Evolutionary conservation across 2,329 filamentous ascomycete genomes (phyloP), one percentile per base, ranked within the genome.

Genomic region (Aspergillus phoenicis): DNA sequence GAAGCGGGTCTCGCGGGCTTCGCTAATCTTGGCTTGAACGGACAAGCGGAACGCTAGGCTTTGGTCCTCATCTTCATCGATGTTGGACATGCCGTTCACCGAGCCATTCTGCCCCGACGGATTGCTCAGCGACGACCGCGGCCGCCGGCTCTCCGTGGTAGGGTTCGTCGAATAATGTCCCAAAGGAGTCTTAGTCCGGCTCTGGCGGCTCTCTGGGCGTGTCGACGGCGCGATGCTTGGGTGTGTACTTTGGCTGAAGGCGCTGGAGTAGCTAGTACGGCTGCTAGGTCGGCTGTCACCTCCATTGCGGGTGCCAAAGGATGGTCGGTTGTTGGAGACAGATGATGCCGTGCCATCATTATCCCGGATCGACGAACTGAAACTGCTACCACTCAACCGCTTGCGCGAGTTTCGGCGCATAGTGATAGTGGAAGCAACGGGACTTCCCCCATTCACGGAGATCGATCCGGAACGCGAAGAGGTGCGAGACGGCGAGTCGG

Each of bases 401-500:
- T 79, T 79, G 38, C 74, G 71, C 20, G 75, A 75, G 49, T 71
- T 75, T 52, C 74, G 74, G 28, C 78, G 87, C 58, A 87, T 76
- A 0, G 86, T 87, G 39, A 88, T 80, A 1, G 81, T 84, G 2
- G 80, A 80, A 4, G 85, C 81, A 52, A 88, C 81, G 28, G 76
- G 73, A 51, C 77, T 78, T 41, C 82, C 77, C 28, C 80, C 77
- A 20, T 81, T 17, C 47, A 51, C 47, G 8, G 47, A 66, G 7
- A 81, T 77, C 53, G 81, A 84, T 52, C 79, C 80, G 61, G 79
- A 82, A 52, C 91, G 86, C 22, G 93, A 92, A n/a, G 93, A 96
- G 4, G 85, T 84, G 52, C 89, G 87, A 17, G 93, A 92, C 4
- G 93, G 93, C 0, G 90, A 95, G 58, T 82, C 84, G 7, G 87